Conservation (phyloP, 2,329 filamentous ascomycete species). For the Colletotrichum falcatum region DNA sequence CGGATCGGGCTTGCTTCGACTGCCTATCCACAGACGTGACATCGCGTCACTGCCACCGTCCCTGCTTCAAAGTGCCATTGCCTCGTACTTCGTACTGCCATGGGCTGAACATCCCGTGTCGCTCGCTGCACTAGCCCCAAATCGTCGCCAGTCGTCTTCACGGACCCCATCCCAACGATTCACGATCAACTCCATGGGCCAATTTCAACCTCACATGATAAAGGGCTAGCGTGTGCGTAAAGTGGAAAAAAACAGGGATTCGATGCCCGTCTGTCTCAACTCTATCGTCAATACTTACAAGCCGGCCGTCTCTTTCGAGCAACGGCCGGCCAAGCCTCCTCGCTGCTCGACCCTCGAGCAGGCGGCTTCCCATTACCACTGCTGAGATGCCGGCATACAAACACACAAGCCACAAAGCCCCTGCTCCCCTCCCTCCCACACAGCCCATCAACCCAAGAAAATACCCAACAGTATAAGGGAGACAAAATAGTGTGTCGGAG, state of each 20-base stretch:
- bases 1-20: background rate
- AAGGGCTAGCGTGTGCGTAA: slow-evolving; percentile 1
- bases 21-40: background rate
- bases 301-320: slow-evolving; percentile 40
- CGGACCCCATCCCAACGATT: background rate
- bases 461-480: slow-evolving; percentile 34
- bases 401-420: slow-evolving; percentile 30
- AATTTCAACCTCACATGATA: background rate
- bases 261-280: slow-evolving; percentile 39
- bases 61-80: background rate
- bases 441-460: slow-evolving; percentile 35
- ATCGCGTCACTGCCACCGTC: slow-evolving; percentile 9
- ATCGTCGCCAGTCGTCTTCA: slow-evolving; percentile 9
- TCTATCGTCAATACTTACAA: slow-evolving; percentile 38
- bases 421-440: slow-evolving; percentile 20
- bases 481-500: slow-evolving; percentile 33
- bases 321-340: slow-evolving; percentile 25
- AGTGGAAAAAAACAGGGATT: slow-evolving; percentile 38
- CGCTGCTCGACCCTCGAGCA: slow-evolving; percentile 16
- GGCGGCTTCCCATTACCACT: slow-evolving; percentile 26
- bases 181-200: background rate
- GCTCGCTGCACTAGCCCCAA: background rate
- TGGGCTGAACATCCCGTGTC: slow-evolving; percentile 3
- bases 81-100: background rate
- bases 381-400: slow-evolving; percentile 22